Base-by-base conservation (phyloP, 345 rosid species). In the Brassica cretica region DNA sequence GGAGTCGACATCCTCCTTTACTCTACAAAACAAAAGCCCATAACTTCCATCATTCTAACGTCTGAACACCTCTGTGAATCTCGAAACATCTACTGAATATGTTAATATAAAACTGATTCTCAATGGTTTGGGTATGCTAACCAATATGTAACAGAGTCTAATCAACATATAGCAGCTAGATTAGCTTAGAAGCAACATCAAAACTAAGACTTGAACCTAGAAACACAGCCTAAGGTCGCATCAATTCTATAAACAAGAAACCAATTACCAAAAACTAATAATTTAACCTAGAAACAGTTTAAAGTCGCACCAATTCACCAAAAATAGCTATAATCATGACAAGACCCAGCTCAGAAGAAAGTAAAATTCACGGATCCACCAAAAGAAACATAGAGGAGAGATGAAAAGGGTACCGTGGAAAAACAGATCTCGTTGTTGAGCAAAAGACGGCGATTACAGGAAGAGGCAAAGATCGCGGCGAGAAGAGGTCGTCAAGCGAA, bases 1-100 rank as follows among this genome's bases (percentile, higher is more conserved):
- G 91, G 88, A 29, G 89, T 89, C 49, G 93, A 89, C 91, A 89
- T 85, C 64, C 74, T 81, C 61, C 76, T 58, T 21, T 33, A 59
- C 64, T 59, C 77, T 78, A 33, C 11, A 51, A 5, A 51, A 39
- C 2, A 3, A 15, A 10, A 37, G 21, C 49, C 21, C 30, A 72
- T 58, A 3, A 8, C 0, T 56, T 46, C 8, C 53, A 46, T 46
- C 53, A 44, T 12, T 11, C 5, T 44, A 5, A 49, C 16, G 55
- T 49, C 55, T 49, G 6, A 49, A 14, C 1, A 49, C 55, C 55
- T 14, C 18, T 14, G 2, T 4, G 9, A 58, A 58, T 58, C 60
- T 67, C 0, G 39, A 5, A 41, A 49, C 4, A 19, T 64, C 70
- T 19, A 46, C 73, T 46, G 12, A 2, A 68, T n/a, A 44, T 46